Evolutionary conservation across 208 protist species (phyloP).

Genomic region (Crithidia sp.): DNA sequence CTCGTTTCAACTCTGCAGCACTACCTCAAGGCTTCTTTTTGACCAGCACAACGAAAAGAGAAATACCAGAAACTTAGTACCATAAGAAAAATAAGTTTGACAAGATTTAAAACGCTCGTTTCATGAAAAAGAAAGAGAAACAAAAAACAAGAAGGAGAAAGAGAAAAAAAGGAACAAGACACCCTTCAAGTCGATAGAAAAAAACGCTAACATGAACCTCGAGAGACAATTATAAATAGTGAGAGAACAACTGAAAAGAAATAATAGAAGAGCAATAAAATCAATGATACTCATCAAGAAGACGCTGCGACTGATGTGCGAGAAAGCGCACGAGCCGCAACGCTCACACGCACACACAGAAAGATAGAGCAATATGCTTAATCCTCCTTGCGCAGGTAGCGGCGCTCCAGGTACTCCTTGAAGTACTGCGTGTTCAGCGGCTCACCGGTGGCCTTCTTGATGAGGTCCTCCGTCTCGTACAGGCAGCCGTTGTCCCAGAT

Average conservation of each 20-base stretch:
- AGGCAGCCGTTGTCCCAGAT: constrained; percentile 67
- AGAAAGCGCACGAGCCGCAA: too few species aligned
- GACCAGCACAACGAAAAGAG: not conserved
- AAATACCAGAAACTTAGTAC: not conserved
- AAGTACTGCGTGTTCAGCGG: constrained; percentile 74
- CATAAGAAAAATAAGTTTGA: too few species aligned
- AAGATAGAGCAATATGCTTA: not conserved
- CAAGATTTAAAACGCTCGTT: too few species aligned
- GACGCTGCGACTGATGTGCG: not conserved
- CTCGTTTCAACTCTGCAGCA: not conserved
- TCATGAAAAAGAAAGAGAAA: too few species aligned
- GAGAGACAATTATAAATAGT: too few species aligned
- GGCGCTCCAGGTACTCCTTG: constrained; percentile 65
- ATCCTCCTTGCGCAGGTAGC: constrained; percentile 51
- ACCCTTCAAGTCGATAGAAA: too few species aligned
- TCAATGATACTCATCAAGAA: not conserved
- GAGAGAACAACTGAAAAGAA: too few species aligned
- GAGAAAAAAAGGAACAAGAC: too few species aligned
- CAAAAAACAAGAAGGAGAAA: too few species aligned
- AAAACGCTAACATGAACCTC: too few species aligned
- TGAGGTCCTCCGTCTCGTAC: constrained; percentile 80
- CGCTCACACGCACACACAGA: too few species aligned
- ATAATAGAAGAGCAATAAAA: too few species aligned
- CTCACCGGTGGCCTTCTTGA: constrained; percentile 73
- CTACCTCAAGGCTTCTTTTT: not conserved